These are phyloP conservation scores for Solanum lignicaule DNA, from an alignment of 257 asterid genomes.

Conservation along the genomic window DNA sequence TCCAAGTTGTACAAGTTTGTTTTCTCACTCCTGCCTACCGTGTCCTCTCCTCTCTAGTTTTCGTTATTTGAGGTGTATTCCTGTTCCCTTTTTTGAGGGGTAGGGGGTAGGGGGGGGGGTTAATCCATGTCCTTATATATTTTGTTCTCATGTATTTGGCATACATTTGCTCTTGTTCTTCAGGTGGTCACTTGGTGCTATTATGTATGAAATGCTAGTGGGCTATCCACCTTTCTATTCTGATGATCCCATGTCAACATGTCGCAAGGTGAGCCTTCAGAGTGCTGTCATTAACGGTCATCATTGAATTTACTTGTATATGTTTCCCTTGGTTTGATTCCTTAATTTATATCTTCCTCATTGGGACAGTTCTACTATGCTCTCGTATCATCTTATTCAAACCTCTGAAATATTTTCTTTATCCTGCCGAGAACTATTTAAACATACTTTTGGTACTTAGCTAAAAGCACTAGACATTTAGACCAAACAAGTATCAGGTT, in stretches of 20 bases:
- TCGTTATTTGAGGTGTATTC: not conserved
- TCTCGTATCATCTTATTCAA: not conserved
- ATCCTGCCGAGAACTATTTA: not conserved
- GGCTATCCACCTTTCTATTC: constrained; percentile 99
- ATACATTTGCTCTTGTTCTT: constrained; percentile 14
- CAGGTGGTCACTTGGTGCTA: constrained; percentile 99
- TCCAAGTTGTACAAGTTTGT: not conserved
- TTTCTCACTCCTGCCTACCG: not conserved
- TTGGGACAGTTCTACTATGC: not conserved
- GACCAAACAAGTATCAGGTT: not conserved
- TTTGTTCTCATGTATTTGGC: not conserved
- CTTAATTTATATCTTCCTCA: not conserved
- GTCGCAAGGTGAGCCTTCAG: constrained; percentile 71
- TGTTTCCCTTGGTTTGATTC: not conserved
- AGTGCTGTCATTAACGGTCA: not conserved
- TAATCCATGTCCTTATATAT: not conserved
- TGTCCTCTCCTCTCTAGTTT: not conserved
- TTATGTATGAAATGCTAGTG: constrained; percentile 97
- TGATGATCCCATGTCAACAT: constrained; percentile 98
- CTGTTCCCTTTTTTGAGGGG: not conserved
- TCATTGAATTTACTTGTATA: not conserved
- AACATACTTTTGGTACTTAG: not conserved
- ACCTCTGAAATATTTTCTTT: not conserved
- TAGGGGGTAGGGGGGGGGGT: no score
- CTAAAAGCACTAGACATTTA: not conserved